phyloP scores from a whole-genome alignment of 306 rosid genomes.

The Astragalus membranaceus region DNA sequence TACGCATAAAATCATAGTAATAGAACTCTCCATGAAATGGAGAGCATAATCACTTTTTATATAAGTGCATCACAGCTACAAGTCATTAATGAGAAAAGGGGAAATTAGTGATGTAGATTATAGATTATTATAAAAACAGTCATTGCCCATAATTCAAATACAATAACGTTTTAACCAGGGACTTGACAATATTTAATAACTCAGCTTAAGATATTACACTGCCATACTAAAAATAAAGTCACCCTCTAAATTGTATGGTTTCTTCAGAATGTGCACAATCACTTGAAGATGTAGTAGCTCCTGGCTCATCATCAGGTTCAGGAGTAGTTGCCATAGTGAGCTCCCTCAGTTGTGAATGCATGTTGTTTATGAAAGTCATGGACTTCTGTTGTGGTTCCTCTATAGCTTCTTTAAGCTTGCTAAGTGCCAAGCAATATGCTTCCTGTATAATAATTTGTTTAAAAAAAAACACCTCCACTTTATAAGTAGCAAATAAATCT shows the following conservation, averaged over 20 bases:
- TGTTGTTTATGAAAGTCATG: constrained; percentile 66
- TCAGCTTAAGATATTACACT: background rate
- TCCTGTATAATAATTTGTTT: constrained; percentile 34
- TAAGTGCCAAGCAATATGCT: constrained; percentile 68
- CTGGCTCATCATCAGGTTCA: constrained; percentile 25
- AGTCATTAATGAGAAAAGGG: background rate
- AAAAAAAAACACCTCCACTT: background rate
- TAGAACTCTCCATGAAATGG: too few relatives aligned
- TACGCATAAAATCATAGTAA: too few relatives aligned
- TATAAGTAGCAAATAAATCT: background rate
- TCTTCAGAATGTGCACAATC: constrained; percentile 18
- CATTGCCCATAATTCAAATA: background rate
- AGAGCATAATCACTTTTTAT: background rate
- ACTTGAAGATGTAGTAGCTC: constrained; percentile 29
- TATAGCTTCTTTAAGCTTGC: constrained; percentile 71
- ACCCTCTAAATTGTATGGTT: constrained; percentile 11
- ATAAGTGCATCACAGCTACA: background rate
- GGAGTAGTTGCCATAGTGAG: constrained; percentile 23
- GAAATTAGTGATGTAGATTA: background rate
- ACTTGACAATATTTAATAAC: background rate
- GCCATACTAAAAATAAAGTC: background rate
- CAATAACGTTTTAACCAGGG: background rate
- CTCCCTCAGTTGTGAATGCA: constrained; percentile 69
- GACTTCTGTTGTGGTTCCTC: constrained; percentile 71
- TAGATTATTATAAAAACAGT: background rate